These are phyloP conservation scores for Colletotrichum cereale DNA, from an alignment of 2,329 filamentous ascomycete species.

Conservation along the genomic window DNA sequence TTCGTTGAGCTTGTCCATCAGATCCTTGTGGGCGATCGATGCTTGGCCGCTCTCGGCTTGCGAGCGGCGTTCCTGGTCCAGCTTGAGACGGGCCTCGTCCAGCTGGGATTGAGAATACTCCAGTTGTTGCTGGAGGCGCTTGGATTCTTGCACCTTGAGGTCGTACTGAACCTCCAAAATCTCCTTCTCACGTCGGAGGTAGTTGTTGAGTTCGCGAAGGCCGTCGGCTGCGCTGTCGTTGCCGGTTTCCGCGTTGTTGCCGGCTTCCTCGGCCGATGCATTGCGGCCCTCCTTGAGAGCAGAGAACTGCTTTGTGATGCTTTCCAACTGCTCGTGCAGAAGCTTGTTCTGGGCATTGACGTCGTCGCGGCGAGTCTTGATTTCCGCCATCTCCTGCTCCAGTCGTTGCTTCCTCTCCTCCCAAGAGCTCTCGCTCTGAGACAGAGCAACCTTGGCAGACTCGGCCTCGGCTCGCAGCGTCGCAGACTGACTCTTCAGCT, in stretches of 20 bases:
- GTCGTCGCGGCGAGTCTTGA: conserved; percentile 84
- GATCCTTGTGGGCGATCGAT: conserved; percentile 84
- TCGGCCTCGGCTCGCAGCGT: conserved; percentile 85
- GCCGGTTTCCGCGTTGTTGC: conserved; percentile 62
- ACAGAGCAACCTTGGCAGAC: conserved; percentile 82
- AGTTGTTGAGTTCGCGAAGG: conserved; percentile 90
- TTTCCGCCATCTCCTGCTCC: conserved; percentile 85
- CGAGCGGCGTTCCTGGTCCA: conserved; percentile 87
- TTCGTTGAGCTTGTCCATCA: conserved; percentile 95
- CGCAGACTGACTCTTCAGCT: conserved; percentile 83
- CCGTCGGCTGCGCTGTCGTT: conserved; percentile 70
- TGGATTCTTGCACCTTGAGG: conserved; percentile 87
- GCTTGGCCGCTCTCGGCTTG: conserved; percentile 80
- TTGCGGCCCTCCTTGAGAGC: conserved; percentile 73
- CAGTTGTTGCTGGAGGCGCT: conserved; percentile 89
- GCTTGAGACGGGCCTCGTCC: conserved; percentile 88
- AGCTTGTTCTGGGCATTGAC: conserved; percentile 90
- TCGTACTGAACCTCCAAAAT: conserved; percentile 98
- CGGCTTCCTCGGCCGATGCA: conserved; percentile 47
- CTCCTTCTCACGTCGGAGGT: conserved; percentile 94
- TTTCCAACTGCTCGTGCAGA: conserved; percentile 89
- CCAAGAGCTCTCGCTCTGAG: conserved; percentile 90
- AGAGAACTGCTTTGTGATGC: conserved; percentile 82
- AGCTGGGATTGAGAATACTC: conserved; percentile 89
- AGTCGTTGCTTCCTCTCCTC: conserved; percentile 83